These are phyloP conservation scores for Simmondsia chinensis DNA, from an alignment of 148 eudicot genomes.

Conservation along the genomic window DNA sequence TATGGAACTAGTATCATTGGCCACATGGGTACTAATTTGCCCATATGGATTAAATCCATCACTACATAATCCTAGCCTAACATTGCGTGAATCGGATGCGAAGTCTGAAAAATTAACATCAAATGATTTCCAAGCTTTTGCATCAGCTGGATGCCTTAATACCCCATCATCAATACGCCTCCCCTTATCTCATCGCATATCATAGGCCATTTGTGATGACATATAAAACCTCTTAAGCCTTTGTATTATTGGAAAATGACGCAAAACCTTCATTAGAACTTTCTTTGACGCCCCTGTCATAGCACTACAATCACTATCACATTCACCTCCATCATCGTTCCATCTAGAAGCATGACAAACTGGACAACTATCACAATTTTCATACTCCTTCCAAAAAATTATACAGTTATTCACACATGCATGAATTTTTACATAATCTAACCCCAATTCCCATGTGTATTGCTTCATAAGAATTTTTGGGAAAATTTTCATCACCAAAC, in stretches of 20 bases:
- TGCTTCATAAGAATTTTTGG: background rate
- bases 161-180: background rate
- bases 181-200: background rate
- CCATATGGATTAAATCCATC: background rate
- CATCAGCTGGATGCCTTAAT: background rate
- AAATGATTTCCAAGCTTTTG: background rate
- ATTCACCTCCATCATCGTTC: background rate
- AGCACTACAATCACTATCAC: background rate
- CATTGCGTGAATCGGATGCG: background rate
- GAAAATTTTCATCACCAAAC: background rate
- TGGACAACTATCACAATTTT: background rate
- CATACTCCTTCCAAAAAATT: background rate
- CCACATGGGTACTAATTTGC: background rate
- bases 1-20: background rate
- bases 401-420: conserved; percentile 1
- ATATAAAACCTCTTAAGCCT: background rate
- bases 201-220: background rate
- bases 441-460: background rate
- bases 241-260: too few relatives aligned
- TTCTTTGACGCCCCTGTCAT: background rate
- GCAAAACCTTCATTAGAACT: too few relatives aligned
- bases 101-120: background rate
- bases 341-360: background rate
- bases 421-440: background rate
- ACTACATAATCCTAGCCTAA: background rate